Percentiles rank a stretch among this genome's conserved stretches.
Conservation (phyloP, 2,329 filamentous ascomycete species). For the Fusarium piperis region DNA sequence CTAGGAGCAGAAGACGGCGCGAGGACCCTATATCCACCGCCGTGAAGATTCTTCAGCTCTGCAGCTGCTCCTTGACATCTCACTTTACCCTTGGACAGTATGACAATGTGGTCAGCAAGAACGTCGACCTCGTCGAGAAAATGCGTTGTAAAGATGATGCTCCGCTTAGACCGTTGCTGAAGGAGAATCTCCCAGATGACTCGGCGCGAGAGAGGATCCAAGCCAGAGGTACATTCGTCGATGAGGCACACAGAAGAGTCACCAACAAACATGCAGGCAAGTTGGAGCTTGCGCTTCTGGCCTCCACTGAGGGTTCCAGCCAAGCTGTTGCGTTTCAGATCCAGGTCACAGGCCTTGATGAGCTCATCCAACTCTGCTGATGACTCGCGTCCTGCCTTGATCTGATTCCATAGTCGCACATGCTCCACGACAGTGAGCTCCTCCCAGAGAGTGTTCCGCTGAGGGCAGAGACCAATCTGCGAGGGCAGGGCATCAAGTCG, state of each 20-base stretch:
- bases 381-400: conserved; percentile 62
- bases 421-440: conserved; percentile 73
- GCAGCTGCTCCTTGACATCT: conserved; percentile 71
- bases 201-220: conserved; percentile 72
- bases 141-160: conserved; percentile 75
- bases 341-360: conserved; percentile 68
- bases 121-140: conserved; percentile 77
- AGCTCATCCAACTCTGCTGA: conserved; percentile 60
- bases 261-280: conserved; percentile 77
- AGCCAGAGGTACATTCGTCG: conserved; percentile 75
- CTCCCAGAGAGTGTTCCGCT: conserved; percentile 75
- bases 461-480: conserved; percentile 68
- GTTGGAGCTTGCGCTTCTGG: conserved; percentile 75
- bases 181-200: conserved; percentile 78
- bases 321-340: conserved; percentile 63
- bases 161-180: conserved; percentile 68
- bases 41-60: conserved; percentile 70
- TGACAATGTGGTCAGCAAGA: conserved; percentile 73
- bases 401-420: conserved; percentile 68
- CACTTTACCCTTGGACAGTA: conserved; percentile 70
- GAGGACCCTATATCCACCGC: conserved; percentile 71
- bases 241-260: conserved; percentile 73
- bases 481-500: conserved; percentile 60
- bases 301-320: conserved; percentile 71
- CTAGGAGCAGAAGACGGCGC: conserved; percentile 38